Percentiles rank a stretch among this genome's conserved stretches.
Evolutionary conservation across 768 basidiomycete species (phyloP).

Genomic region (Russula lepida): DNA sequence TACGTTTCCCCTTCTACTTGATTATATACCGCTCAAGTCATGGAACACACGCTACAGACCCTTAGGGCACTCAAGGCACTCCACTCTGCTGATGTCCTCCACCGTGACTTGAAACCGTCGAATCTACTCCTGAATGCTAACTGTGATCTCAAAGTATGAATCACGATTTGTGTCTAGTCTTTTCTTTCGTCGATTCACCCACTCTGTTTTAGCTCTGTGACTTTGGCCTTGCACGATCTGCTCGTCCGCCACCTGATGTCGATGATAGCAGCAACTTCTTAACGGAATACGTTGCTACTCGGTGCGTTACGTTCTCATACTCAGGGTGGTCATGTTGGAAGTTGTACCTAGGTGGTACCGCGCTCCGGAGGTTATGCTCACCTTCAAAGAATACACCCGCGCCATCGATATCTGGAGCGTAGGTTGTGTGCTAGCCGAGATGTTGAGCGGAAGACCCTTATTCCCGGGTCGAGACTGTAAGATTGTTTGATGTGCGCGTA

Average conservation of each 20-base stretch:
- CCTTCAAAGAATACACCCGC: conserved; percentile 90
- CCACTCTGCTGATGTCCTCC: conserved; percentile 90
- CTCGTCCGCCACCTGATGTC: conserved; percentile 61
- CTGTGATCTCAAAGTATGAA: conserved; percentile 82
- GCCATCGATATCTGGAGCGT: conserved; percentile 86
- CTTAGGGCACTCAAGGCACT: conserved; percentile 90
- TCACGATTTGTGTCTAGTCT: not conserved
- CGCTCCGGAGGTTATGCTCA: conserved; percentile 97
- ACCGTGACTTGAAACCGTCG: conserved; percentile 93
- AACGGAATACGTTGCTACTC: conserved; percentile 93
- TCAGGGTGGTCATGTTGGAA: conserved; percentile 12
- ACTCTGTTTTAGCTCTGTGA: conserved; percentile 54
- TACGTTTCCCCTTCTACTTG: conserved; percentile 24
- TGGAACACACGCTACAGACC: conserved; percentile 41
- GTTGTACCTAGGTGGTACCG: conserved; percentile 72
- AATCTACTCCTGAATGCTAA: conserved; percentile 94
- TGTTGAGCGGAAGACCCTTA: conserved; percentile 84
- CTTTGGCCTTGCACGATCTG: conserved; percentile 80
- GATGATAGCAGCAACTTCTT: conserved; percentile 76
- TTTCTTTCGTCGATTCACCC: not conserved
- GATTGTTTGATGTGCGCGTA: conserved; percentile 24
- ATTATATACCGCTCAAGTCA: not conserved
- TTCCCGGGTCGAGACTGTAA: conserved; percentile 93
- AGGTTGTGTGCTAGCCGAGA: conserved; percentile 83
- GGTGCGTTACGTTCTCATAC: conserved; percentile 35